Base-by-base conservation (phyloP, 1,284 basidiomycete genomes). In the Termitomyces sp. region DNA sequence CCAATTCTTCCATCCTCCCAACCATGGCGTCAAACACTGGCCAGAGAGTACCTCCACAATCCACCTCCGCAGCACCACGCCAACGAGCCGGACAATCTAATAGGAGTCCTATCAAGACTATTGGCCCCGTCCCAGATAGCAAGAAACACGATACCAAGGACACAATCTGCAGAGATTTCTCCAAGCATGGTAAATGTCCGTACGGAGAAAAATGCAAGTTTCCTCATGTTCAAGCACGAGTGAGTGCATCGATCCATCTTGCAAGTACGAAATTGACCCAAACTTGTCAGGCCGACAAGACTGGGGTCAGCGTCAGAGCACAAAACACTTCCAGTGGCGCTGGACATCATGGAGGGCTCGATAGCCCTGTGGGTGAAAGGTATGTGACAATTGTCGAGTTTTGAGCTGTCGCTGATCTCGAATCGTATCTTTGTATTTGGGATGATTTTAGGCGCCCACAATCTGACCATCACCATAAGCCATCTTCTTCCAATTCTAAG, bases 181-280 rank as follows among this genome's bases (percentile, higher is more conserved):
- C n/a, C 12, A 48, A 3, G 34, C n/a, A 13, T 28, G 34, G 34
- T 28, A 38, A 48, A 48, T 46, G 52, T 40, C 24, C 9, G 2
- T 40, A 39, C 19, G 49, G 39, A 30, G 40, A 50, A n/a, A 41
- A 33, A 41, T 50, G 49, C 49, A 50, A 41, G 39, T 50, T 21
- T 13, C 26, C 9, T n/a, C 49, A 50, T 19, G 13, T 38, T n/a
- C 36, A 50, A 50, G 13, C 30, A 17, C 48, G 17, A 9, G 17
- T 41, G 7, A 41, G 19, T 40, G 39, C 31, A 19, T 15, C 17
- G 21, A 17, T 15, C 8, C 31, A 24, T 47, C 45, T 24, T 26
- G 12, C 34, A 38, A 28, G 10, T 17, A 17, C n/a, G 6, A 9
- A 17, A 19, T 10, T 17, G 6, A 48, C 21, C 15, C 9, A 17